phyloP scores from a whole-genome alignment of 257 asterid genomes.

The Solanum etuberosum region DNA sequence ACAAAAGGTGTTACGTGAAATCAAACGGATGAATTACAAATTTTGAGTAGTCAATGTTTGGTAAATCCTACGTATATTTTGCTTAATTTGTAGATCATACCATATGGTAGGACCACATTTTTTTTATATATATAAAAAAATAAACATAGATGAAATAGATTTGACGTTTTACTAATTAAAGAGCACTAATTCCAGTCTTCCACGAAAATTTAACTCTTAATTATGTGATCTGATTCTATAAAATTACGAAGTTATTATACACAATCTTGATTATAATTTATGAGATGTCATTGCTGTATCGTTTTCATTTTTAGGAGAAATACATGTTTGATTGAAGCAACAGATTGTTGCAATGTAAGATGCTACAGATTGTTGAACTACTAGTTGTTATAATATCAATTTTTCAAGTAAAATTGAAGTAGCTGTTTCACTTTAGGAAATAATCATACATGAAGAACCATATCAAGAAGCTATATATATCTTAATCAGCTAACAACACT shows the following conservation, averaged over 20 bases:
- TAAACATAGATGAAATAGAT: neutral
- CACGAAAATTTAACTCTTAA: neutral
- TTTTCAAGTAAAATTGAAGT: neutral
- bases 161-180: neutral
- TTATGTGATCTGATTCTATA: neutral
- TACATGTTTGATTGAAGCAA: conserved; percentile 5
- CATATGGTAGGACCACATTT: neutral
- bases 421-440: neutral
- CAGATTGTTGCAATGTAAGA: neutral
- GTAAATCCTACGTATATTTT: neutral
- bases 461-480: neutral
- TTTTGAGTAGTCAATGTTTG: neutral
- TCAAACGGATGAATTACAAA: neutral
- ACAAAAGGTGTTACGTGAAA: neutral
- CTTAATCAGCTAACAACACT: neutral
- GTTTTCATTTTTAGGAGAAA: neutral
- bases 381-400: conserved; percentile 10
- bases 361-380: neutral
- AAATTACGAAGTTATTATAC: neutral
- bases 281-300: neutral
- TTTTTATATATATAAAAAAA: neutral
- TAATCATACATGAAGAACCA: neutral
- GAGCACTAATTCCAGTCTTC: neutral
- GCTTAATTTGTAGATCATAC: neutral
- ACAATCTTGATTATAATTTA: neutral